Base-by-base conservation (phyloP, 441 rosid species). In the Gossypium davidsonii region DNA sequence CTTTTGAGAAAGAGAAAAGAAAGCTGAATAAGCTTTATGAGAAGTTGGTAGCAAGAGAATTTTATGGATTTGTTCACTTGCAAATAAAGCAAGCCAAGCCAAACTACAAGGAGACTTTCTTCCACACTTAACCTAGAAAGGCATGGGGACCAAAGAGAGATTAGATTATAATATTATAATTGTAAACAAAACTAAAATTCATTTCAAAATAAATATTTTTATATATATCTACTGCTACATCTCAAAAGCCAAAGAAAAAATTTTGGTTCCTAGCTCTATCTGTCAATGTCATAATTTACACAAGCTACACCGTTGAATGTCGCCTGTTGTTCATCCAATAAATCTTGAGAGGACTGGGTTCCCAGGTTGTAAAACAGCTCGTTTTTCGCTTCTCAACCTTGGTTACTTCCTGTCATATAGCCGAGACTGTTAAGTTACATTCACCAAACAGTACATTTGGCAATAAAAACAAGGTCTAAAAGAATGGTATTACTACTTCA, bases 351-450 rank as follows among this genome's bases (percentile, higher is more conserved):
- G 34, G 18, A 73, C 75, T 2, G 48, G 71, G 77, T 62, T 59
- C 67, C 53, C 15, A 62, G 44, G 25, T 46, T 72, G 65, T 63
- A 17, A 18, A 23, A 1, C 64, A 59, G 44, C 52, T 61, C 76
- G 64, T n/a, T 20, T 20, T 39, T 39, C 11, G 44, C 31, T 78
- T 15, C 48, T 81, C 76, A 79, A 72, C 81, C 83, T 74, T 75
- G 71, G 74, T 78, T 76, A 70, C 80, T 84, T 83, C 95, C 97
- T 91, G 94, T 73, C 28, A 73, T 21, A 20, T 51, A 73, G 70
- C 31, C 61, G 76, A 25, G 17, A 64, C 72, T 25, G 52, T 77
- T 72, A 61, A 1, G 21, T 61, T 71, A 42, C 12, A 12, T 12
- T 61, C 17, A 11, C 26, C 63, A n/a, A 17, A 3, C 31, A 21